Evolutionary conservation across 2,329 filamentous ascomycete genomes (phyloP).

Genomic region (Diaporthe sp.): DNA sequence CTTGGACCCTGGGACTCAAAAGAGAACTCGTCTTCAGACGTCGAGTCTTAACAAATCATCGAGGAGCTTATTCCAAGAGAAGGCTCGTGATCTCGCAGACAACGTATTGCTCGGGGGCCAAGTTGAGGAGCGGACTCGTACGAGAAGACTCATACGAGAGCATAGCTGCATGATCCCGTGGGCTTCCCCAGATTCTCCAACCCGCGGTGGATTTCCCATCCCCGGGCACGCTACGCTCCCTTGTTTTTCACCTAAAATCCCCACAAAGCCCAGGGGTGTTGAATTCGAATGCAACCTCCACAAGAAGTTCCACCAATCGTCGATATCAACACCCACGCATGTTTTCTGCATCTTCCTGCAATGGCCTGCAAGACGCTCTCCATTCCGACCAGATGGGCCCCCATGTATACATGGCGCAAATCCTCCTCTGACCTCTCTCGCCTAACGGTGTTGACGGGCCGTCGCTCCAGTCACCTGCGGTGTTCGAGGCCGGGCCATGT

Average conservation of each 20-base stretch:
- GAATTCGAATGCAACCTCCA: background rate
- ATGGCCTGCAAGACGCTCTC: background rate
- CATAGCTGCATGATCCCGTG: constrained; percentile 23
- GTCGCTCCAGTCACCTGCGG: constrained; percentile 32
- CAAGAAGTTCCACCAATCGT: constrained; percentile 42
- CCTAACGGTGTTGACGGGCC: constrained; percentile 38
- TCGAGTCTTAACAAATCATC: background rate
- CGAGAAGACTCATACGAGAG: constrained; percentile 6
- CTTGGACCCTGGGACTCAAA: background rate
- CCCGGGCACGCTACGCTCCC: constrained; percentile 1
- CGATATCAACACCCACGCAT: background rate
- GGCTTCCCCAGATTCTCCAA: constrained; percentile 39
- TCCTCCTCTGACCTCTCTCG: background rate
- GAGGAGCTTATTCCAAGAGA: background rate
- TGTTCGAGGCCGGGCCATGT: constrained; percentile 8
- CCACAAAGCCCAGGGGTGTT: constrained; percentile 30
- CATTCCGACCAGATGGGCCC: background rate
- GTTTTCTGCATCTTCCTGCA: constrained; percentile 12
- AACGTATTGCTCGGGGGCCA: background rate
- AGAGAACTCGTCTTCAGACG: no score
- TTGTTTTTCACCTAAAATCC: constrained; percentile 8
- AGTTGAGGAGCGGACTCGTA: background rate
- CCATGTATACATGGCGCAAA: constrained; percentile 12
- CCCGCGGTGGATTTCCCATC: constrained; percentile 8
- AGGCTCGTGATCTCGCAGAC: background rate